These are phyloP conservation scores for Hansenula lynferdii DNA, from an alignment of 1,139 yeast species.

Conservation along the genomic window DNA sequence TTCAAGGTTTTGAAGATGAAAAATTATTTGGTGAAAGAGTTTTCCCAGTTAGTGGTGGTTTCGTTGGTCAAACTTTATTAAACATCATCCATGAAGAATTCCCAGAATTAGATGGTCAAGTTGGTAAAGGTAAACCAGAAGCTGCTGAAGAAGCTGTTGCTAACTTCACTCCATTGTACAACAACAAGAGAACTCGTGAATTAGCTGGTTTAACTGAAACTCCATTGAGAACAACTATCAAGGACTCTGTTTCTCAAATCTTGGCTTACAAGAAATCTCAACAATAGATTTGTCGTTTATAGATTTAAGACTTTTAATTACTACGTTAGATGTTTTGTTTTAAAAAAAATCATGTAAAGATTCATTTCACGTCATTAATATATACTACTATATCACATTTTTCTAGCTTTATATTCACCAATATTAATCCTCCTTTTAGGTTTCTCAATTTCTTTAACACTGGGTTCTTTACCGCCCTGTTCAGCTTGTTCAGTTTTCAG, in stretches of 20 bases:
- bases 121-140: constrained; percentile 39
- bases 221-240: not conserved
- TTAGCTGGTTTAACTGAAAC: constrained; percentile 1
- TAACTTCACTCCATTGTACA: not conserved
- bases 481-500: too few species aligned
- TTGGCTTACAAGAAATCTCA: not conserved
- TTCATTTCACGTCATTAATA: too few species aligned
- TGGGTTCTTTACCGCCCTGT: too few species aligned
- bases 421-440: not conserved
- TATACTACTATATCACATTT: not conserved
- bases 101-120: constrained; percentile 32
- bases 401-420: not conserved
- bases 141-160: constrained; percentile 17
- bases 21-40: constrained; percentile 32
- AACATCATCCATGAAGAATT: constrained; percentile 29
- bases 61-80: constrained; percentile 24
- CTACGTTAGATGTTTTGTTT: too few species aligned
- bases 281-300: too few species aligned
- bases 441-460: too few species aligned
- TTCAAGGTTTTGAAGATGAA: constrained; percentile 32
- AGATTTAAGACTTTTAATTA: too few species aligned
- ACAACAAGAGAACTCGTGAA: not conserved
- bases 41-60: constrained; percentile 15
- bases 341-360: too few species aligned
- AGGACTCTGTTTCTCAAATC: constrained; percentile 2